Evolutionary conservation across 306 rosid species (phyloP), one percentile per base, ranked within the genome.

Genomic region (Citrullus mucosospermus): DNA sequence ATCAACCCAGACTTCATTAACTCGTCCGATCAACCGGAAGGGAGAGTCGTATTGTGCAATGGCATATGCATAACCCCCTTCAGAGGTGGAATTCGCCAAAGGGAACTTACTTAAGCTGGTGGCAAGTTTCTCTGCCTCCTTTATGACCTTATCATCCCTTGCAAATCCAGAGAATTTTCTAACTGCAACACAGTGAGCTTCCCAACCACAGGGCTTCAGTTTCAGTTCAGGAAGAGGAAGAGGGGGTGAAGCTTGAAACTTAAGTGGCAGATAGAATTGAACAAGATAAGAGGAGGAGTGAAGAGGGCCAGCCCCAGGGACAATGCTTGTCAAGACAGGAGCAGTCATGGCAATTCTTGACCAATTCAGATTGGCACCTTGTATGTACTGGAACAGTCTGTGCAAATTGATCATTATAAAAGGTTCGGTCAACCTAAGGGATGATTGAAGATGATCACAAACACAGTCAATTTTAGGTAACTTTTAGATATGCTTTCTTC

Each of bases 341-440:
- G 84, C 54, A 6, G 97, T 92, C 92, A 92, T 85, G 28, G 92
- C 84, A 22, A 94, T 85, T 60, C 93, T 81, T 13, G 98, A 90
- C 87, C 77, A 94, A 77, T 92, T 94, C 62, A 92, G 88, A 82
- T 94, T 92, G 66, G 97, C 97, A 10, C 97, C 97, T 88, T 89
- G 83, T 25, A 78, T 89, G 81, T 82, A 94, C 87, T 94, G 95
- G 88, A 92, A 94, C 82, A 94, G 81, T 82, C 94, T 93, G 83
- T 32, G 43, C 74, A 78, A 50, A 15, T 25, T 11, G 79, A 55
- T 55, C 58, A 69, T 15, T n/a, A 69, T 41, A 56, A 56, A 48
- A 56, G 10, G 51, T 39, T 76, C 15, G 65, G 32, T 32, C 20
- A 62, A 62, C 44, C 20, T 14, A 62, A 62, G 43, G 69, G 36